Base-by-base conservation (phyloP, 257 asterid genomes). In the Apocynum venetum region DNA sequence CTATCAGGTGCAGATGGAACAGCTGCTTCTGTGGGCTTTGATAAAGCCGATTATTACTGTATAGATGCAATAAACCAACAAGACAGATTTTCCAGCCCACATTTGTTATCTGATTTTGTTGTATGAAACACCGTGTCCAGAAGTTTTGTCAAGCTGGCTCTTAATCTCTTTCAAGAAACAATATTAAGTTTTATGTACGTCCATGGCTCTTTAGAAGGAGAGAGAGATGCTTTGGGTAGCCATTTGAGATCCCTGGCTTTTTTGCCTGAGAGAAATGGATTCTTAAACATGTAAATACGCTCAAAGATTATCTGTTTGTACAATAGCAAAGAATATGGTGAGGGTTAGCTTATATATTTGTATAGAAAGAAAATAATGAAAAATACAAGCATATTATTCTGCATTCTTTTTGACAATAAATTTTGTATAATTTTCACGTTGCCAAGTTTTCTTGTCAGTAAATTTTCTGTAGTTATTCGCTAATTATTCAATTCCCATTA, bases 71-170 rank as follows among this genome's bases (percentile, higher is more conserved):
- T 80, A 78, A 87, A 85, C 73, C 89, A 90, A 71, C 93, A 91
- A 85, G 89, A 83, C 46, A 86, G 89, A 76, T 91, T 86, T 46
- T 84, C 78, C 49, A 83, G 78, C 79, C 70, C 86, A 5, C 88
- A 89, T 81, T 79, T 85, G 63, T 64, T 88, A 77, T 84, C 92
- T 36, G 93, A 90, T 86, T 89, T 90, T 84, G 93, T 89, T 73
- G 85, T 82, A 41, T 67, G 53, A 75, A 47, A 13, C 12, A 14
- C 6, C 19, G 19, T 40, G 17, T 69, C 13, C 31, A 49, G 17
- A 44, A 48, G 44, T 15, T 31, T 31, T 48, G 61, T 72, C 43
- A 25, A 9, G 9, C n/a, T 71, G 55, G 36, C 14, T 74, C 61
- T 36, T 4, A 12, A 52, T 19, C 59, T 53, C 59, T 46, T 35